These are phyloP conservation scores for Magnusiomyces paraingens DNA, from an alignment of 1,139 yeast species.

Conservation along the genomic window DNA sequence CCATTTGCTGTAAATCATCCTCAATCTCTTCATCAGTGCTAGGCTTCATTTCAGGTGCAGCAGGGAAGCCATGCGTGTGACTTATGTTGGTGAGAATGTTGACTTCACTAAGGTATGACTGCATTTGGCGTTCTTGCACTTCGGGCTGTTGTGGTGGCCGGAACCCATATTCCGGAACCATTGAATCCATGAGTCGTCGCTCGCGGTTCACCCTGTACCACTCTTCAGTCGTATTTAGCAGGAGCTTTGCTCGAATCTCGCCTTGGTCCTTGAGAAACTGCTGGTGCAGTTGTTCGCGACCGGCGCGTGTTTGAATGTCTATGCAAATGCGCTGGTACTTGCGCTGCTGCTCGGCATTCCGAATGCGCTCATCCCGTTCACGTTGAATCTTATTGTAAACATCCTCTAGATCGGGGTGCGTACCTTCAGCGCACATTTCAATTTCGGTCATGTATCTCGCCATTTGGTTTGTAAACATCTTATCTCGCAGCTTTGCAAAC, in stretches of 20 bases:
- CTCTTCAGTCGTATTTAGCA: slow-evolving; percentile 68
- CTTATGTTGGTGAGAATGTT: slow-evolving; percentile 52
- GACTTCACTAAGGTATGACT: slow-evolving; percentile 49
- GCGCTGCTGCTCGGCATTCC: slow-evolving; percentile 60
- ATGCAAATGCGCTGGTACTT: slow-evolving; percentile 71
- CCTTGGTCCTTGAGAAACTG: slow-evolving; percentile 64
- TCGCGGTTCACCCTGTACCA: slow-evolving; percentile 95
- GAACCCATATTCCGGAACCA: slow-evolving; percentile 46
- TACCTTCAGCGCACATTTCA: slow-evolving; percentile 79
- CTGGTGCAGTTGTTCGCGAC: slow-evolving; percentile 77
- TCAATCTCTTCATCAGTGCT: slow-evolving; percentile 36
- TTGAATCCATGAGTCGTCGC: slow-evolving; percentile 73
- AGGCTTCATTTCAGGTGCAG: slow-evolving; percentile 46
- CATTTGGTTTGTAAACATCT: slow-evolving; percentile 48
- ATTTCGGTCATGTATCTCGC: slow-evolving; percentile 72
- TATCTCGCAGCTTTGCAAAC: slow-evolving; percentile 81
- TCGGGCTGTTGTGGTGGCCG: slow-evolving; percentile 29
- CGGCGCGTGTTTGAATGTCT: slow-evolving; percentile 72
- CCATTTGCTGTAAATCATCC: slow-evolving; percentile 23
- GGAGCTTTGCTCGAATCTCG: slow-evolving; percentile 60
- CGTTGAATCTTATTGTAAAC: slow-evolving; percentile 67
- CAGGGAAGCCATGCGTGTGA: slow-evolving; percentile 56
- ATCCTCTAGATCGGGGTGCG: slow-evolving; percentile 75
- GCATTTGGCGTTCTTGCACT: slow-evolving; percentile 49
- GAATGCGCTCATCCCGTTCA: slow-evolving; percentile 61